phyloP scores from a whole-genome alignment of 169 alveolate species.

The Neospora caninum region DNA sequence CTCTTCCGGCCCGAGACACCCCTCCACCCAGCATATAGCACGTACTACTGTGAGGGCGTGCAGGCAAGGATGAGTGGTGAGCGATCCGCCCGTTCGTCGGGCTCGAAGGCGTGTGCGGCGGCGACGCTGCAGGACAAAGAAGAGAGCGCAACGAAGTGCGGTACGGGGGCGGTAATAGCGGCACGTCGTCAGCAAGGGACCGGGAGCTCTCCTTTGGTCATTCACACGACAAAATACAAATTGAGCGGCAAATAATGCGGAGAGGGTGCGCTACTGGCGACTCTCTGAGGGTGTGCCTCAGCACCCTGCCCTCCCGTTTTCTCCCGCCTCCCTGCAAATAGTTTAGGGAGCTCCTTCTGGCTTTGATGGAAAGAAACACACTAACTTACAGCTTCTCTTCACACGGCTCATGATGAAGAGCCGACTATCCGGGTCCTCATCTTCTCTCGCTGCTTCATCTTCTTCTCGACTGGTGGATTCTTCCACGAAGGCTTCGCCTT shows the following conservation, averaged over 20 bases:
- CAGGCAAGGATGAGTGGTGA: not conserved
- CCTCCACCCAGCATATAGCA: not conserved
- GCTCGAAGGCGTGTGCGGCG: not conserved
- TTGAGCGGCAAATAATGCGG: too few species aligned
- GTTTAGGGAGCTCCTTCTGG: too few species aligned
- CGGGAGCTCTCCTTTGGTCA: too few species aligned
- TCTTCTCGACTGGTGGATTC: not conserved
- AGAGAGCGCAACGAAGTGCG: not conserved
- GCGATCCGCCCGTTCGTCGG: not conserved
- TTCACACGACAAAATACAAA: too few species aligned
- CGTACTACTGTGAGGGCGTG: not conserved
- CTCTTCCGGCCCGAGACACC: not conserved
- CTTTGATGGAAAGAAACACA: too few species aligned
- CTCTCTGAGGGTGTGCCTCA: too few species aligned
- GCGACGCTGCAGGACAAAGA: not conserved
- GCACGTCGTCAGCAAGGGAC: too few species aligned
- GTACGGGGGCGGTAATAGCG: too few species aligned
- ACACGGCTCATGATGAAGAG: slow-evolving; percentile 16
- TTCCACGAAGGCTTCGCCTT: not conserved
- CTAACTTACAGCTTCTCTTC: not conserved
- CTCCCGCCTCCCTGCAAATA: too few species aligned
- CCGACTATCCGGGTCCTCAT: not conserved
- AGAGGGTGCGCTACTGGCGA: too few species aligned
- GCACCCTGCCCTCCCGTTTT: too few species aligned
- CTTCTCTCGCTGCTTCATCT: not conserved